A percentile compares a stretch with the other conserved stretches of the same genome.
These are phyloP conservation scores for Petunia hybrid DNA, from an alignment of 305 asterid species.

Conservation along the genomic window DNA sequence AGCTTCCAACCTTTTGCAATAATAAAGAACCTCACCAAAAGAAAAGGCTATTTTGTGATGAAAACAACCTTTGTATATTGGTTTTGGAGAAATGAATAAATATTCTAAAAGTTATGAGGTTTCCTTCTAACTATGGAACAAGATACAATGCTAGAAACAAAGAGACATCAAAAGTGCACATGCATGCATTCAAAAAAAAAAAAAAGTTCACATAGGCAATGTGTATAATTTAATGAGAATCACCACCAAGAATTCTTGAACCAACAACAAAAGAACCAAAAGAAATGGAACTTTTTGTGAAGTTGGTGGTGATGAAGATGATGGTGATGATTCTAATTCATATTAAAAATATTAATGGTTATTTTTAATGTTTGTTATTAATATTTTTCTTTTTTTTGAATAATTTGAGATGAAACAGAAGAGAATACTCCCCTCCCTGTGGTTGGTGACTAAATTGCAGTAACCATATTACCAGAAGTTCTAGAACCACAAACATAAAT, in stretches of 20 bases:
- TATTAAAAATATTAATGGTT: not conserved
- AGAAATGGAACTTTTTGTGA: constrained; percentile 27
- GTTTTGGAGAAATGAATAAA: not conserved
- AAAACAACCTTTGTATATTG: not conserved
- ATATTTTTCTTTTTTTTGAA: not conserved
- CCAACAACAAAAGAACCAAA: constrained; percentile 19
- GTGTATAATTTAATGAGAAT: not conserved
- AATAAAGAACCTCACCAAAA: constrained; percentile 15
- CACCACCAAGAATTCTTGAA: constrained; percentile 26
- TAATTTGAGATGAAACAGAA: constrained; percentile 11
- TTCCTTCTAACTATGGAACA: not conserved
- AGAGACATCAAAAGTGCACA: not conserved
- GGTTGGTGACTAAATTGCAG: constrained; percentile 6
- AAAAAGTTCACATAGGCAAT: too few relatives aligned
- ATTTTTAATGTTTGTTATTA: not conserved
- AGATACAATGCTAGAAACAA: not conserved
- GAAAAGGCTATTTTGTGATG: not conserved
- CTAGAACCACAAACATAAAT: constrained; percentile 1
- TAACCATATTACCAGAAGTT: constrained; percentile 27
- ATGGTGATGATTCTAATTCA: constrained; percentile 16
- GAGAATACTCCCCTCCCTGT: not conserved
- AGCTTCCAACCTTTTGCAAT: not conserved
- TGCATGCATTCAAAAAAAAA: constrained; percentile 23
- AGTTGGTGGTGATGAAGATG: constrained; percentile 27
- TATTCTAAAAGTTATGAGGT: not conserved